These are phyloP conservation scores for Neophaeococcomyces mojaviensis DNA, from an alignment of 2,329 filamentous ascomycete species.

Conservation along the genomic window DNA sequence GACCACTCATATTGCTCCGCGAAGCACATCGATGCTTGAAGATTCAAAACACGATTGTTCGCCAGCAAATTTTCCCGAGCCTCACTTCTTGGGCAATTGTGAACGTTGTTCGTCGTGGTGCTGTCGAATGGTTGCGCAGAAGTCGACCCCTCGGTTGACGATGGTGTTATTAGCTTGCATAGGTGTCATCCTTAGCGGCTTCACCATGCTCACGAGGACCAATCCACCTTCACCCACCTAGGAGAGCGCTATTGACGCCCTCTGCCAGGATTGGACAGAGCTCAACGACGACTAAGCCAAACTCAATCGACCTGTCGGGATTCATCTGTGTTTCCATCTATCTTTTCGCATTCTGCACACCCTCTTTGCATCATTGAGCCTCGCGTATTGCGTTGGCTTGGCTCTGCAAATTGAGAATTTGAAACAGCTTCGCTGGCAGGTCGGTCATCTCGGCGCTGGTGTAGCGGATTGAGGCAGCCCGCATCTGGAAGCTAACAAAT, in stretches of 20 bases:
- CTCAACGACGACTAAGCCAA: neutral
- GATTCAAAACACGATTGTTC: neutral
- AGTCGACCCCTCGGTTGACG: neutral
- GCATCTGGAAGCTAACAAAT: neutral
- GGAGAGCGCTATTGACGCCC: neutral
- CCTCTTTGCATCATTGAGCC: conserved; percentile 2
- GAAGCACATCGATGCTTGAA: neutral
- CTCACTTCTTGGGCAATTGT: conserved; percentile 8
- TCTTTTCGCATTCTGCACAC: neutral
- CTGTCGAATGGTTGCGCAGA: conserved; percentile 5
- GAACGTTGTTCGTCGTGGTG: neutral
- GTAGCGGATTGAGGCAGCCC: conserved; percentile 4
- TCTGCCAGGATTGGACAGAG: neutral
- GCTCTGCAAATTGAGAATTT: neutral
- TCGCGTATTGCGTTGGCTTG: neutral
- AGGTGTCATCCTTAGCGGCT: conserved; percentile 3
- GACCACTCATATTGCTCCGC: neutral
- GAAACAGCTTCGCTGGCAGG: conserved; percentile 4
- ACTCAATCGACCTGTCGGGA: neutral
- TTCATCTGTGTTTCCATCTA: neutral
- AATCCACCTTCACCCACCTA: conserved; percentile 1
- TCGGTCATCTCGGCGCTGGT: neutral
- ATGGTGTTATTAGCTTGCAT: conserved; percentile 9
- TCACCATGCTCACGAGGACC: neutral
- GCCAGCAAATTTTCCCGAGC: neutral